Evolutionary conservation across 2,329 filamentous ascomycete species (phyloP).

Genomic region (Atkinsonella texensis): DNA sequence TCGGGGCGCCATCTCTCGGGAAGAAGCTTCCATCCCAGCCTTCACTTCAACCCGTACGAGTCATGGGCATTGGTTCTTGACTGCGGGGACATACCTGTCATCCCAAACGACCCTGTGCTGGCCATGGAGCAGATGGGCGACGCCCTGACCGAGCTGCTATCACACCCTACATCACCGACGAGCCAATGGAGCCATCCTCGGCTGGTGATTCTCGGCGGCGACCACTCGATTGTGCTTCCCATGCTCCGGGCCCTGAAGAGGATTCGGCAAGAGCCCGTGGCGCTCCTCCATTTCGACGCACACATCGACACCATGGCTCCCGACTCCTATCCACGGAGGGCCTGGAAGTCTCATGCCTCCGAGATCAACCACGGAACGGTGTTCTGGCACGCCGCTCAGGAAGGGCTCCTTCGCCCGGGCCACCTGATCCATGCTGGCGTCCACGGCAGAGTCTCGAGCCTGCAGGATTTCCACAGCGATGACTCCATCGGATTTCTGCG

Average conservation of each 20-base stretch:
- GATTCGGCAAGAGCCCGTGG: constrained; percentile 44
- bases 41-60: constrained; percentile 64
- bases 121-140: constrained; percentile 68
- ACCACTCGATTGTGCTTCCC: constrained; percentile 56
- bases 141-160: constrained; percentile 40
- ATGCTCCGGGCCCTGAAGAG: constrained; percentile 50
- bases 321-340: constrained; percentile 55
- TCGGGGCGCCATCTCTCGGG: constrained; percentile 64
- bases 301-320: constrained; percentile 75
- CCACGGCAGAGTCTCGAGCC: constrained; percentile 52
- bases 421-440: constrained; percentile 72
- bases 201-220: constrained; percentile 55
- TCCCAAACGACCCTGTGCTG: constrained; percentile 67
- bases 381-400: constrained; percentile 71
- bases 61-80: constrained; percentile 68
- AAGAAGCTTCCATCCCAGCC: constrained; percentile 62
- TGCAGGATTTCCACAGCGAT: constrained; percentile 58
- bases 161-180: constrained; percentile 9
- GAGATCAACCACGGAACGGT: constrained; percentile 71
- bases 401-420: constrained; percentile 58
- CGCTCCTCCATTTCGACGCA: constrained; percentile 57
- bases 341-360: constrained; percentile 34
- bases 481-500: constrained; percentile 62
- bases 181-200: constrained; percentile 22
- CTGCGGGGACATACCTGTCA: constrained; percentile 75